Conservation (phyloP, 2,329 filamentous ascomycete species). For the Sporothrix inflata region DNA sequence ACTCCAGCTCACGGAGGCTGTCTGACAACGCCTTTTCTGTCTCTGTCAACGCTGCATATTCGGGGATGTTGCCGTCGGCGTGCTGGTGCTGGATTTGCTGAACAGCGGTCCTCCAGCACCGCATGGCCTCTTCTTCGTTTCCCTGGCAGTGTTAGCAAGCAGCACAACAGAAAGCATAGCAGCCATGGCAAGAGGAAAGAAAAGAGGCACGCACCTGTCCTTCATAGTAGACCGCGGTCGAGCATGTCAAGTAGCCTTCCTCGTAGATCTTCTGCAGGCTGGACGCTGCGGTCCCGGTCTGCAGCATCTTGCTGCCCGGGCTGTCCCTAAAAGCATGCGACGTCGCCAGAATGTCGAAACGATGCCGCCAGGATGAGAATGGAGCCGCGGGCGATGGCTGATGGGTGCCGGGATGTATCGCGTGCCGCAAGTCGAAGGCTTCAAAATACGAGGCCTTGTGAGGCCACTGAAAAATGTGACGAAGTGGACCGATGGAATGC, state of each 20-base stretch:
- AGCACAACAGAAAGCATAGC: neutral
- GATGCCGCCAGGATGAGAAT: neutral
- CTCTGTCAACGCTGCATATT: slow-evolving; percentile 57
- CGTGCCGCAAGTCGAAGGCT: neutral
- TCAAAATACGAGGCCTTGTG: neutral
- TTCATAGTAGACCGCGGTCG: slow-evolving; percentile 95
- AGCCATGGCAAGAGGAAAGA: neutral
- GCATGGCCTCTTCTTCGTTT: slow-evolving; percentile 86
- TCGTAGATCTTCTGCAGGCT: slow-evolving; percentile 96
- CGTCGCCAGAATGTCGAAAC: neutral
- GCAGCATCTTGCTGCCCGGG: slow-evolving; percentile 52
- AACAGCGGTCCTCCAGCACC: slow-evolving; percentile 86
- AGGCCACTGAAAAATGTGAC: slow-evolving; percentile 1
- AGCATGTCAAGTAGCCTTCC: slow-evolving; percentile 92
- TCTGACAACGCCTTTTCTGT: slow-evolving; percentile 83
- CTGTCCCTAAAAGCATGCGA: slow-evolving; percentile 32
- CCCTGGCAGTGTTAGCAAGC: slow-evolving; percentile 58
- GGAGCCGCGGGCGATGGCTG: neutral
- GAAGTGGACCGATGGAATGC: slow-evolving; percentile 4
- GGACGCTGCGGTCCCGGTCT: slow-evolving; percentile 59
- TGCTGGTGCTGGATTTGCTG: slow-evolving; percentile 88
- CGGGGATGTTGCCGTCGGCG: slow-evolving; percentile 56
- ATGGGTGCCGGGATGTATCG: slow-evolving; percentile 13
- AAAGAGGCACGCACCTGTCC: slow-evolving; percentile 66
- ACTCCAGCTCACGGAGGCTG: slow-evolving; percentile 78